Base-by-base conservation (phyloP, 1,139 yeast species). In the Petasospora rhodanensis region DNA sequence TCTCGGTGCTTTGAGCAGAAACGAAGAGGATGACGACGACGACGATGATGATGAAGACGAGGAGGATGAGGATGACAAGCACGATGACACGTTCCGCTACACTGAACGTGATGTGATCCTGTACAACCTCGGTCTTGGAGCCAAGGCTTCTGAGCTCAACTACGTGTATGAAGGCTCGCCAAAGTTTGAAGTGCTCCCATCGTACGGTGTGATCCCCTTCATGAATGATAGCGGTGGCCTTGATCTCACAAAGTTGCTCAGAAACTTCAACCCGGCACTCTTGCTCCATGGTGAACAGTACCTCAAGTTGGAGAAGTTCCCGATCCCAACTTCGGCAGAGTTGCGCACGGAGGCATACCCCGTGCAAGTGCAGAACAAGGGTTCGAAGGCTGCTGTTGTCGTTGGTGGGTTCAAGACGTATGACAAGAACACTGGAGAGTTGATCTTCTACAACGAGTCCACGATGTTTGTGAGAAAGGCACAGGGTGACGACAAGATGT, bases 251-350 rank as follows among this genome's bases (percentile, higher is more conserved):
- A 66, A 66, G 40, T 62, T 79, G 36, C 78, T 85, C 52, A 82
- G 79, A 45, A 79, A 85, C 63, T 89, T 85, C 70, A 85, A 85
- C 64, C 95, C 94, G 47, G 76, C 82, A 78, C 70, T 80, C 63
- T 71, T 91, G 56, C 70, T 91, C 52, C 97, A 91, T 58, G 98
- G 98, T 43, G 98, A 91, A 64, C 97, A 91, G 59, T 91, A 83
- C 61, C 68, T 89, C 50, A 89, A 79, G 62, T 63, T 91, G 45
- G 73, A 73, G 49, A 76, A 81, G 59, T 79, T 73, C 70, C 94
- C 95, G 45, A 68, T 91, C 38, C 95, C 96, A 46, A 75, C 83
- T 5, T 76, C 73, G 39, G 91, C 78, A 10, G 59, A 64, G 3
- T 58, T 87, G 33, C 70, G 62, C 43, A 83, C 95, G 13, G 67